Conservation (phyloP, 495 filamentous ascomycete genomes). For the Pyrenopolyporus hunteri region DNA sequence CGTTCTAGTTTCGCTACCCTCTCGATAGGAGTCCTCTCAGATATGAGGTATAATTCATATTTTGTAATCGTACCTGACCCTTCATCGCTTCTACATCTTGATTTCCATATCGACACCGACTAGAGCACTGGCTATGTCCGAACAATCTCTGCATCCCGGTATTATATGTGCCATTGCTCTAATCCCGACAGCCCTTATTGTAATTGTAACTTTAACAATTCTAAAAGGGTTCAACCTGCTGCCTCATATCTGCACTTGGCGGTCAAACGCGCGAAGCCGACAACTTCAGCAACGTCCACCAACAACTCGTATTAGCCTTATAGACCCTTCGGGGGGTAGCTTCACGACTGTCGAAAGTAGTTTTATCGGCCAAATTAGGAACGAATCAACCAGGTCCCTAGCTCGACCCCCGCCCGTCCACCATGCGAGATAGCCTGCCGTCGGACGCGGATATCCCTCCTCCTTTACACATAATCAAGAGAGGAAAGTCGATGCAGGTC, state of each 20-base stretch:
- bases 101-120: slow-evolving; percentile 20
- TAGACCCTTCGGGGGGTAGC: slow-evolving; percentile 15
- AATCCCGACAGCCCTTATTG: slow-evolving; percentile 53
- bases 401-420: slow-evolving; percentile 14
- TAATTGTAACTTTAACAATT: slow-evolving; percentile 29
- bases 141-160: slow-evolving; percentile 35
- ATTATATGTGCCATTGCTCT: slow-evolving; percentile 58
- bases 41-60: slow-evolving; percentile 24
- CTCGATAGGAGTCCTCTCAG: slow-evolving; percentile 3
- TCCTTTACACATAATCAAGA: slow-evolving; percentile 41
- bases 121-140: slow-evolving; percentile 44
- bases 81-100: slow-evolving; percentile 10
- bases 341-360: slow-evolving; percentile 33
- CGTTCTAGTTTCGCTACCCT: slow-evolving; percentile 11
- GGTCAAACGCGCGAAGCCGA: slow-evolving; percentile 34
- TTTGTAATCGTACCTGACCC: slow-evolving; percentile 20
- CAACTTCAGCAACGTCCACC: slow-evolving; percentile 25
- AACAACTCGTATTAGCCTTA: neutral
- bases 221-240: slow-evolving; percentile 40
- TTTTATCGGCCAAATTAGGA: slow-evolving; percentile 43
- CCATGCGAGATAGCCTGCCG: slow-evolving; percentile 15
- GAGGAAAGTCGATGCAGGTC: slow-evolving; percentile 39
- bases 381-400: slow-evolving; percentile 14
- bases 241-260: slow-evolving; percentile 10
- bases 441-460: slow-evolving; percentile 30